Base-by-base conservation (phyloP, 208 protist genomes). In the Sergeia podlipaevii region DNA sequence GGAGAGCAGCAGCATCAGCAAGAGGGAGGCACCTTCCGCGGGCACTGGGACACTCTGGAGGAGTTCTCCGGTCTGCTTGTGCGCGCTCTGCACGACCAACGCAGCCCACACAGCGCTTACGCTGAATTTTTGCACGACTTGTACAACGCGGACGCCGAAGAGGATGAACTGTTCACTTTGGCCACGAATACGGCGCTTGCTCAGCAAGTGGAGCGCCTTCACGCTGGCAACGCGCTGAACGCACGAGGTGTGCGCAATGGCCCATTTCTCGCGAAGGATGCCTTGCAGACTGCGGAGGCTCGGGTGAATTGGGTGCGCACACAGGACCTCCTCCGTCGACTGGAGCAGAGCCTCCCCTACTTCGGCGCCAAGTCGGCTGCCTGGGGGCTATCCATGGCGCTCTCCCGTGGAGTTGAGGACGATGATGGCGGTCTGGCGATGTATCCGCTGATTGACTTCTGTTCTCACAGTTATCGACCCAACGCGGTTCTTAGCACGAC, bases 111-210 rank as follows among this genome's bases (percentile, higher is more conserved):
- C 51, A 68, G 73, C 5, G 34, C 36, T 24, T 95, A 95, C 55
- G 60, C 88, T 17, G 83, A 95, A 63, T 90, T 95, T 54, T 63
- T 95, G 37, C 72, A 91, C 65, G 87, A 95, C 51, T 50, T 91
- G 1, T 76, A 91, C 77, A 91, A 94, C 52, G 42, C 57, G 5
- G 78, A 82, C 32, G 39, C 37, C 3, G 75, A 76, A 15, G 80
- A 82, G n/a, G 55, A 55, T 7, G 17, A 11, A 39, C 33, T 26
- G 24, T 13, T 54, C 18, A 33, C 32, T 18, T 17, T 18, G 4
- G 29, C 20, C 38, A 30, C 33, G 49, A 20, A 23, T 17, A 10
- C 24, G 1, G 24, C 52, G 34, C 49, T 95, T 30, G 43, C 42
- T 2, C 48, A 62, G 44, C 68, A 85, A 43, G 52, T 91, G 21